phyloP scores from a whole-genome alignment of 75 land plant genomes.

The Chamaecyparis obtusa region DNA sequence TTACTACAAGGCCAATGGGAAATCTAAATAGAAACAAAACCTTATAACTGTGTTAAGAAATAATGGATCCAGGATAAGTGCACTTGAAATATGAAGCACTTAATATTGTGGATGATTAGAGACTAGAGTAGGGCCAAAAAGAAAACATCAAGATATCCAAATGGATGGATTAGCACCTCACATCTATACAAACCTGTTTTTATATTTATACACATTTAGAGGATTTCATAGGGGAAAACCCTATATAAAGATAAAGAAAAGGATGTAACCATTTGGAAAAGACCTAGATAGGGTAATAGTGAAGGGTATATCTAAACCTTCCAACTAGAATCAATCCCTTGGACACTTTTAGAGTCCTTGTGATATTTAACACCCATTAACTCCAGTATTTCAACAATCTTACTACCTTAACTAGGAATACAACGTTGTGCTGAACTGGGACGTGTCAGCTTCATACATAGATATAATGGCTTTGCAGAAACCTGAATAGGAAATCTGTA shows the following conservation, averaged over 20 bases:
- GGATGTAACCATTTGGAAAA: too few relatives aligned
- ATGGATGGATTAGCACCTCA: background rate
- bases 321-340: background rate
- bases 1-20: background rate
- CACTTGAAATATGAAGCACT: background rate
- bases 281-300: background rate
- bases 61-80: too few relatives aligned
- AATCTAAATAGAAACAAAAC: background rate
- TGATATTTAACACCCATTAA: background rate
- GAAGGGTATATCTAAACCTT: background rate
- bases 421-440: background rate
- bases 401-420: background rate
- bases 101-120: background rate
- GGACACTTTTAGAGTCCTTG: too few relatives aligned
- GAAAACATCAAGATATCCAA: background rate
- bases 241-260: too few relatives aligned
- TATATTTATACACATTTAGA: too few relatives aligned
- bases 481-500: background rate
- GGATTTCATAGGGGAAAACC: too few relatives aligned
- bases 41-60: background rate
- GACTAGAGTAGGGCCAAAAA: background rate
- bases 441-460: background rate
- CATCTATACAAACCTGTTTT: background rate
- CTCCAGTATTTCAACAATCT: background rate
- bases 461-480: background rate